These are phyloP conservation scores for Rhododendron molle DNA, from an alignment of 148 eudicot species.

Conservation along the genomic window DNA sequence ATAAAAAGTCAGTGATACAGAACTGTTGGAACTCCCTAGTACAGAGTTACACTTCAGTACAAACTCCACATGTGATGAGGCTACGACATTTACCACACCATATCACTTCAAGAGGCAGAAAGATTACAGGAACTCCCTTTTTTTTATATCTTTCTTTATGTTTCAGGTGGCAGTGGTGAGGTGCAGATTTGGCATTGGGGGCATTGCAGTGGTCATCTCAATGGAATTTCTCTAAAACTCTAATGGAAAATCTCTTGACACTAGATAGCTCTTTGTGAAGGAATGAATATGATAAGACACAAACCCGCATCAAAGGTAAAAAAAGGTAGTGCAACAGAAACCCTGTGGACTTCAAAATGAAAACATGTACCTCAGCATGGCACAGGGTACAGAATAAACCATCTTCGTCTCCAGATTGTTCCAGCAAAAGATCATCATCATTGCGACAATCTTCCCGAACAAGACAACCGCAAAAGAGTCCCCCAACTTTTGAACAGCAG, in stretches of 20 bases:
- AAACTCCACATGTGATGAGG: not conserved
- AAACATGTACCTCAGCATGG: constrained; percentile 78
- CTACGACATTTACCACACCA: not conserved
- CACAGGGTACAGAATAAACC: constrained; percentile 91
- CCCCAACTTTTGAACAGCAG: constrained; percentile 54
- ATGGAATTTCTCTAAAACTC: not conserved
- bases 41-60: not conserved
- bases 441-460: constrained; percentile 75
- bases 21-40: not conserved
- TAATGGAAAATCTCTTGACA: not conserved
- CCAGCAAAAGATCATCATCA: constrained; percentile 57
- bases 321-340: not conserved
- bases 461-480: constrained; percentile 64
- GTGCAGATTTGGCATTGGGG: not conserved
- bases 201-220: not conserved
- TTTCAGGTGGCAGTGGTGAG: not conserved
- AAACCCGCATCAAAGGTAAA: not conserved
- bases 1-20: not conserved
- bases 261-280: not conserved
- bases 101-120: not conserved
- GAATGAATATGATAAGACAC: not conserved
- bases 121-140: not conserved
- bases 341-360: constrained; percentile 2
- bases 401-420: constrained; percentile 66
- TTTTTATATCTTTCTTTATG: not conserved